Conservation (phyloP, 1,284 basidiomycete genomes). For the Leccinum pachyderme region DNA sequence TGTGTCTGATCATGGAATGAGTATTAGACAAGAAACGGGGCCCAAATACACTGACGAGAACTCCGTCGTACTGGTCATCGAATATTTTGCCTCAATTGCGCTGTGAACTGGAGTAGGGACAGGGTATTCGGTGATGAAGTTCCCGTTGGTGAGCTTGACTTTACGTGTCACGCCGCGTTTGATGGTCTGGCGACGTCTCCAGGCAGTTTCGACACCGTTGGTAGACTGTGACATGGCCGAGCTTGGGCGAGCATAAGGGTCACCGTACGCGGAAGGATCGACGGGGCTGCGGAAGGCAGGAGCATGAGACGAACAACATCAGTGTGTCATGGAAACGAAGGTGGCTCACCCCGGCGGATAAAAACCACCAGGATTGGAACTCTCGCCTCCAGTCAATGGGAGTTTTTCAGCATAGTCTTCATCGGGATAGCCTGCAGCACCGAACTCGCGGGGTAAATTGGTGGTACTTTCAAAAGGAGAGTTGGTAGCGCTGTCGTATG, state of each 20-base stretch:
- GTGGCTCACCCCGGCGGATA: constrained; percentile 70
- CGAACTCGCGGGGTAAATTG: constrained; percentile 55
- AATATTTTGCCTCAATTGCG: constrained; percentile 83
- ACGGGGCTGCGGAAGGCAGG: constrained; percentile 42
- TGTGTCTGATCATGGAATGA: constrained; percentile 53
- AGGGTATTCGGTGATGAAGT: constrained; percentile 89
- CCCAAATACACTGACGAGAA: constrained; percentile 66
- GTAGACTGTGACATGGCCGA: constrained; percentile 66
- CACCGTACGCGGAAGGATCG: constrained; percentile 63
- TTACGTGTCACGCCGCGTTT: constrained; percentile 90
- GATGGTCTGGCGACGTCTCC: constrained; percentile 88
- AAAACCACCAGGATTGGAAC: constrained; percentile 52
- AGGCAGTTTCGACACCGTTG: constrained; percentile 69
- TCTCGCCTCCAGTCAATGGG: constrained; percentile 59
- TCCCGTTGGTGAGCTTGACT: constrained; percentile 89
- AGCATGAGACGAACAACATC: not conserved
- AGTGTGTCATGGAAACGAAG: not conserved
- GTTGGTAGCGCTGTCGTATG: constrained; percentile 43
- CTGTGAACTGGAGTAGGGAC: constrained; percentile 86
- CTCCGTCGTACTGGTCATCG: constrained; percentile 69
- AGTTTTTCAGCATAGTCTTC: constrained; percentile 72
- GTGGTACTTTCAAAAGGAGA: constrained; percentile 53
- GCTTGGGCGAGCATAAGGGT: constrained; percentile 62
- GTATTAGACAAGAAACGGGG: constrained; percentile 3
- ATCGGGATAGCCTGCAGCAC: constrained; percentile 47